Evolutionary conservation across 2,329 filamentous ascomycete genomes (phyloP), one percentile per base, ranked within the genome.

Genomic region (Ilyonectria sp.): DNA sequence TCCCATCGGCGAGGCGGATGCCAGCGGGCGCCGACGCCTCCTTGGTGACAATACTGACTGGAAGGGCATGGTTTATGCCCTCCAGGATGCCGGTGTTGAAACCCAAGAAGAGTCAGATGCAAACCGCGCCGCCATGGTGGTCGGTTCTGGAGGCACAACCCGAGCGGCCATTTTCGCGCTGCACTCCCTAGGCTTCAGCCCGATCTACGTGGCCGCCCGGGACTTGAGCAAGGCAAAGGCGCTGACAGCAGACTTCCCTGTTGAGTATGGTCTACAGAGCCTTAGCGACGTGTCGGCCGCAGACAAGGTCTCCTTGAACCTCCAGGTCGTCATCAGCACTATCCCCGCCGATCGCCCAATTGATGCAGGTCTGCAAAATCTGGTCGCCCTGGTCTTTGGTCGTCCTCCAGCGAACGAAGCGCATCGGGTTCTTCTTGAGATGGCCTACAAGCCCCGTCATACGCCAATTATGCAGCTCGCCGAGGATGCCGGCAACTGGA

Each of bases 41-140:
- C 80, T 93, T 17, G 96, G 96, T 49, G 93, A 95, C 79, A 99
- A 99, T 81, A 99, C 96, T 13, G 96, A 99, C 83, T 99, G 94
- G 92, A 88, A 90, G 76, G 96, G 96, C 69, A 99, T 99, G 90
- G 90, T 93, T 2, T 89, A 92, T 73, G 91, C 93, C 4, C 87
- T 99, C 21, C 89, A 88, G 64, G 89, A 89, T 47, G 91, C 90
- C 2, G 93, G 93, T 8, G 84, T 93, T 44, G 82, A 83, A 21
- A 55, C 69, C 68, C 80, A 72, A 75, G 78, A 77, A 60, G 60
- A 67, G 40, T 21, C 69, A 37, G 69, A 63, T 54, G 87, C 90
- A 68, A 94, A 89, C 31, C 88, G 97, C 47, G 88, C 91, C 62
- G 95, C 89, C 29, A 89, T 98, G 71, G 93, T 98, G 15, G 90